Base-by-base conservation (phyloP, 2,329 filamentous ascomycete species). In the Aspergillus terreus region DNA sequence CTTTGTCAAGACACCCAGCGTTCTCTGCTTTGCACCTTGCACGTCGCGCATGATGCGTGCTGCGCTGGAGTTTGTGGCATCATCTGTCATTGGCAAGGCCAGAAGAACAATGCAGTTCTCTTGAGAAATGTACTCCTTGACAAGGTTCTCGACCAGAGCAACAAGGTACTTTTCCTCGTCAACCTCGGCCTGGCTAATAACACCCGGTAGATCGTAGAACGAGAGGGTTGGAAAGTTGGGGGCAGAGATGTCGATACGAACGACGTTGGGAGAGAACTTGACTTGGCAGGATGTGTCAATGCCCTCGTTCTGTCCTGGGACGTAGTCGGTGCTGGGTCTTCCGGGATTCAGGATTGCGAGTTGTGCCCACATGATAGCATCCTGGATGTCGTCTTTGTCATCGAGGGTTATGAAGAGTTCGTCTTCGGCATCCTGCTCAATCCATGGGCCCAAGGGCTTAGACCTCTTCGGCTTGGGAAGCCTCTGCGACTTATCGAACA, bases 171-270 rank as follows among this genome's bases (percentile, higher is more conserved):
- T 76, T 14, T 92, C 84, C 2, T 82, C 76, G 6, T 80, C 80
- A 6, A 83, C 77, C 2, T 83, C 82, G 0, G 85, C 80, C 6
- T 86, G 86, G 17, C 84, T 83, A 55, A 95, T 92, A 0, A 95
- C 83, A 0, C 91, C 91, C 0, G 91, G 91, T 0, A 96, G 77
- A 54, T 96, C 91, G 54, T 89, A 92, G 60, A 96, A 95, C 0
- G 86, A 90, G 0, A 96, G 67, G 5, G 89, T 84, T 0, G 89
- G 86, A 0, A 92, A 78, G 0, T 77, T 78, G 0, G 87, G 87
- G 0, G 86, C 87, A 0, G 83, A 83, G 23, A 96, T 90, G 47
- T 90, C 82, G 0, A 96, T 75, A 0, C 85, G 81, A 0, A 96
- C 85, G 0, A 91, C 79, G 57, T 96, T 96, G 0, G 91, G 91